Base-by-base conservation (phyloP, 768 basidiomycete species). In the Dioszegia hungarica region DNA sequence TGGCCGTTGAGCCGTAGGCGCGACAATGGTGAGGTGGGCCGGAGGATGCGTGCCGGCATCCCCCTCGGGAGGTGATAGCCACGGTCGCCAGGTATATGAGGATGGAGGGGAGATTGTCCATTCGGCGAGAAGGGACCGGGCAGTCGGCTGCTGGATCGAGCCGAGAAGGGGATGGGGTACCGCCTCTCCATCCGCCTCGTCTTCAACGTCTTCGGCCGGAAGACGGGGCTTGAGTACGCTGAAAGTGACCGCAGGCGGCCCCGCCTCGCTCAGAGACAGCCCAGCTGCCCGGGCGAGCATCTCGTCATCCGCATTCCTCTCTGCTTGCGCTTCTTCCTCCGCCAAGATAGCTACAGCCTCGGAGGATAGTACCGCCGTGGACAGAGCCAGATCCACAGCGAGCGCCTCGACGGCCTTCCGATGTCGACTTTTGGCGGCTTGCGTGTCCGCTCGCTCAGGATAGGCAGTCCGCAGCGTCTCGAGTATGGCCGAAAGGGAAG, bases 361-460 rank as follows among this genome's bases (percentile, higher is more conserved):
- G 12, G 52, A 54, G n/a, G 52, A 54, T 4, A 43, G 8, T 9
- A 54, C 41, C 24, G 28, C n/a, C 9, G 3, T 33, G 9, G 52
- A 54, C 17, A 54, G 17, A 5, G 52, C 52, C 31, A 54, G 22
- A 33, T 54, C 52, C 9, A 54, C 1, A n/a, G 52, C 52, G 3
- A 54, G 19, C 15, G 39, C 39, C 20, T 54, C 41, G 14, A 45
- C 15, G 36, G 28, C 27, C n/a, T 33, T 27, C 22, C 27, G 17
- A 33, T 41, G 27, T 2, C 52, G 52, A 2, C 3, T 29, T 17
- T 33, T 25, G 5, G 31, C 20, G 8, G 41, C 1, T n/a, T 27
- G 2, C 4, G 38, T 34, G 8, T 31, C 33, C 8, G 28, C 22
- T 5, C 41, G 27, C 5, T 39, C 5, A 8, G 52, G 41, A 25